Evolutionary conservation across 192 early-diverging fungal genomes (phyloP).

Genomic region (Podila clonocystis): DNA sequence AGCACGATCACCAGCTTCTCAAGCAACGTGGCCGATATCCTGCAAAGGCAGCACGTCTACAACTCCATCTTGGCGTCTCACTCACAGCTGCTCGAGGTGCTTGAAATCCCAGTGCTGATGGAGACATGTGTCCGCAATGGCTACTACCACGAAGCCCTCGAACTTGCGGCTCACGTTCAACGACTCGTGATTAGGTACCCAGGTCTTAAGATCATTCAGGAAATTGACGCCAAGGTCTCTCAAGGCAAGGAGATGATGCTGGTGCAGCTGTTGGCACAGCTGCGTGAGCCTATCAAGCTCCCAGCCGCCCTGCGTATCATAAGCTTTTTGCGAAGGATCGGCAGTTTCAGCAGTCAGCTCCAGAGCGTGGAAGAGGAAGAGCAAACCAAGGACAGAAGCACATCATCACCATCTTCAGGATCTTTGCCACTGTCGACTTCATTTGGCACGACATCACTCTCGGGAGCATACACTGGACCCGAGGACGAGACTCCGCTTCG

Average conservation of each 20-base stretch:
- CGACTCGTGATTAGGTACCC: slow-evolving; percentile 67
- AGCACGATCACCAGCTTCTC: slow-evolving; percentile 58
- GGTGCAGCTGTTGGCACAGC: slow-evolving; percentile 70
- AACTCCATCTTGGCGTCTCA: slow-evolving; percentile 64
- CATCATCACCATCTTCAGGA: background rate
- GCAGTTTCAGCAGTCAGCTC: slow-evolving; percentile 56
- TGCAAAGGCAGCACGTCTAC: slow-evolving; percentile 52
- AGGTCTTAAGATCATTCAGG: slow-evolving; percentile 61
- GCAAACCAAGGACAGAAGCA: background rate
- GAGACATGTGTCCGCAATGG: slow-evolving; percentile 85
- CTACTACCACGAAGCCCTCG: slow-evolving; percentile 87
- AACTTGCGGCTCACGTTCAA: slow-evolving; percentile 74
- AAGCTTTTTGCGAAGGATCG: slow-evolving; percentile 80
- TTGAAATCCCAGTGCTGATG: slow-evolving; percentile 84
- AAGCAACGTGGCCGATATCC: slow-evolving; percentile 30
- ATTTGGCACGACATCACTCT: background rate
- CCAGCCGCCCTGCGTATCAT: slow-evolving; percentile 81
- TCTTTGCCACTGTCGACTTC: background rate
- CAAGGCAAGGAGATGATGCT: slow-evolving; percentile 73
- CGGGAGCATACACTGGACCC: background rate
- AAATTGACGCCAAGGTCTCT: slow-evolving; percentile 71
- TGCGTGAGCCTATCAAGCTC: slow-evolving; percentile 78
- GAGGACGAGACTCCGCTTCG: slow-evolving; percentile 75
- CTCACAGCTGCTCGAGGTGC: slow-evolving; percentile 69
- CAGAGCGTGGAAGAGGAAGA: slow-evolving; percentile 31